Evolutionary conservation across 805 yeast genomes (phyloP), one percentile per base, ranked within the genome.

Genomic region (Martiniozyma abietophila): DNA sequence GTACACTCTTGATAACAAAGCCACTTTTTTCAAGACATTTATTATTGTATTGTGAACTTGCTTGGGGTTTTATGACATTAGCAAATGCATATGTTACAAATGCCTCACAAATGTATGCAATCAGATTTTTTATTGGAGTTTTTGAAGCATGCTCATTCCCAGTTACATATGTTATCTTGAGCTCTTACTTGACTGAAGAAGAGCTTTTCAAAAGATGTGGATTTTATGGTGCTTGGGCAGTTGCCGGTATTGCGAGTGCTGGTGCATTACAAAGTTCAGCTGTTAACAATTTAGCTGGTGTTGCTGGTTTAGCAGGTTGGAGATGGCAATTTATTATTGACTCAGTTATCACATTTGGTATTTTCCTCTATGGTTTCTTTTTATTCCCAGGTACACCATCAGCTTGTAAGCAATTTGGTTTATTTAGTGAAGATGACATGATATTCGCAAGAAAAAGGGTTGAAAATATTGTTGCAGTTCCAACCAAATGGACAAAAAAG

Each of bases 261-360:
- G 80, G 82, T 28, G 68, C 74, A 40, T 58, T 79, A 26, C 78
- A 76, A 45, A 71, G 78, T 12, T 70, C 76, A 8, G 64, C 76
- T 19, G 67, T 58, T 37, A 46, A 62, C 16, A 44, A 54, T 25
- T 49, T 79, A 43, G 55, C 64, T 34, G 82, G 79, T 20, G 58
- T 50, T 8, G 48, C 52, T 29, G 83, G 83, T 1, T 56, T 71
- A 9, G 64, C 65, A 7, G 75, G 82, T 9, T 80, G 85, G 85
- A 64, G 76, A 59, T 80, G 85, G 85, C 71, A 75, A 50, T 79
- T 75, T 47, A 71, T 80, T 30, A 64, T 80, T 41, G 83, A 77
- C 50, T 78, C 77, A 9, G 47, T 71, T 31, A 65, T 80, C 31
- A 71, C 80, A 5, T 47, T 77, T 18, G 72, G 64, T 2, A 69